Evolutionary conservation across 106 monocot species (phyloP).

Genomic region (Vanilla planifolia): DNA sequence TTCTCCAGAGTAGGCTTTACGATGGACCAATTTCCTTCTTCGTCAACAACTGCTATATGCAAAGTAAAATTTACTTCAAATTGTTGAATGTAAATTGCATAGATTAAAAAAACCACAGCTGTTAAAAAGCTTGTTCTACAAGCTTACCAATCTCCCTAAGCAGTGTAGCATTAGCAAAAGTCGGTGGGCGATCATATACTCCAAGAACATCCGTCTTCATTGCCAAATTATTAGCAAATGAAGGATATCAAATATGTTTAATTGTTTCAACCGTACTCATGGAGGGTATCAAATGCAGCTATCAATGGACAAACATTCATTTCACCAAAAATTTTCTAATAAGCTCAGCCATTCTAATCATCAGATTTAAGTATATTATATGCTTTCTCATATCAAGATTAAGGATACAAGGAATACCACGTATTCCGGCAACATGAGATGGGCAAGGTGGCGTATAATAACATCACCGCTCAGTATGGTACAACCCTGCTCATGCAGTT

Average conservation of each 20-base stretch:
- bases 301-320: too few species aligned
- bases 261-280: too few species aligned
- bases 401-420: conserved; percentile 95
- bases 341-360: too few species aligned
- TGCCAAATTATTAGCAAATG: conserved; percentile 2
- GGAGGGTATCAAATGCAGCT: too few species aligned
- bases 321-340: too few species aligned
- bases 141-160: conserved; percentile 72
- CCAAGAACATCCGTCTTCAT: conserved; percentile 87
- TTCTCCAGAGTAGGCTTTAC: conserved; percentile 42
- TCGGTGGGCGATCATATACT: conserved; percentile 87
- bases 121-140: neutral
- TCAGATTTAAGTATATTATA: too few species aligned
- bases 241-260: conserved; percentile 3
- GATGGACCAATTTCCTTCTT: conserved; percentile 73
- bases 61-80: neutral
- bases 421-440: conserved; percentile 64
- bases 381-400: neutral
- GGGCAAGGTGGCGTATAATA: conserved; percentile 89
- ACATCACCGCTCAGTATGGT: conserved; percentile 94
- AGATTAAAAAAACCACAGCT: neutral
- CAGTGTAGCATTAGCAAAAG: conserved; percentile 64
- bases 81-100: neutral
- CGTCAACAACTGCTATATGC: conserved; percentile 50
- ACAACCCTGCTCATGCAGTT: conserved; percentile 57